Percentiles rank a stretch among this genome's conserved stretches.
Evolutionary conservation across 805 yeast genomes (phyloP).

Genomic region (Debaryomyces maramus): DNA sequence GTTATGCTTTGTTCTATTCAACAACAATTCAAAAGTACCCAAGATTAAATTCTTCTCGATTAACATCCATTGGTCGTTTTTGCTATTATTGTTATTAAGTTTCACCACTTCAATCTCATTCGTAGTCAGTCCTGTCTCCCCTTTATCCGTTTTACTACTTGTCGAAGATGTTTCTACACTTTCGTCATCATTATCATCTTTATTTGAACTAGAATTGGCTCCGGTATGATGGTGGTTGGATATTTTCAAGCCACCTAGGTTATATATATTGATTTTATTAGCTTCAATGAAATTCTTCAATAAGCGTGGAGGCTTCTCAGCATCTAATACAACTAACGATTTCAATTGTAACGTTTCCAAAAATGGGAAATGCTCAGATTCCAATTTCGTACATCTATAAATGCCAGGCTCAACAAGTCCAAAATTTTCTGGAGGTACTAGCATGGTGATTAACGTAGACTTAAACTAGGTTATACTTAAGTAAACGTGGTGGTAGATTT

Average conservation of each 20-base stretch:
- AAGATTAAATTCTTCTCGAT: conserved; percentile 64
- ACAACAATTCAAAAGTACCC: conserved; percentile 61
- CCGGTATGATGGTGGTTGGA: conserved; percentile 35
- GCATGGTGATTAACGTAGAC: conserved; percentile 44
- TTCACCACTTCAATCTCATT: conserved; percentile 23
- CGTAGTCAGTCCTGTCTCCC: conserved; percentile 3
- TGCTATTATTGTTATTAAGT: conserved; percentile 23
- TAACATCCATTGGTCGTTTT: conserved; percentile 71
- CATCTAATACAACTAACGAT: conserved; percentile 74
- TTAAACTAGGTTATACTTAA: background rate
- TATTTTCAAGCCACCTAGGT: conserved; percentile 45
- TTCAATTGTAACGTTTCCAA: conserved; percentile 68
- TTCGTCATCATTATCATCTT: conserved; percentile 17
- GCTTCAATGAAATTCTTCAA: conserved; percentile 64
- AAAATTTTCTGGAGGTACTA: conserved; percentile 90
- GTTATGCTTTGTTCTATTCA: conserved; percentile 67
- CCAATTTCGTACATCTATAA: conserved; percentile 75
- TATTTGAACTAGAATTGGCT: conserved; percentile 13
- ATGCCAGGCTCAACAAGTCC: conserved; percentile 89
- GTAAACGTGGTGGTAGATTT: background rate
- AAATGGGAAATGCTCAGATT: conserved; percentile 75
- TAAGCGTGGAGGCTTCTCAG: conserved; percentile 78
- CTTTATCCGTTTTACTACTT: background rate
- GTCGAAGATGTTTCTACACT: conserved; percentile 9
- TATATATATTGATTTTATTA: conserved; percentile 52